phyloP scores from a whole-genome alignment of 805 yeast species.

The Saccharomycopsis olivae region DNA sequence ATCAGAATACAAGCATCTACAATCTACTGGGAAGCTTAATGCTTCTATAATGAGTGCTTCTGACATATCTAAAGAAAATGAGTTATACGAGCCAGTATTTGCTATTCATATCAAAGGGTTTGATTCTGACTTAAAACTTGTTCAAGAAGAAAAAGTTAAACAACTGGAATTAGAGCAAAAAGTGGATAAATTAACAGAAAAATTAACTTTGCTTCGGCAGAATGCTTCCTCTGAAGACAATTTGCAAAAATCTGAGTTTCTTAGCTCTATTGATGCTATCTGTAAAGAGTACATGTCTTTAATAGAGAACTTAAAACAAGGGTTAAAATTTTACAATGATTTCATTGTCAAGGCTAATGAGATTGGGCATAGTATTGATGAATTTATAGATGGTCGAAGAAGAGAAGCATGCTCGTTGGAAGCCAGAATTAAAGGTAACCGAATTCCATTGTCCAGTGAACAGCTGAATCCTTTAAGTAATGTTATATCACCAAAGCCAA shows the following conservation, averaged over 20 bases:
- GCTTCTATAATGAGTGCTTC: too few relatives aligned
- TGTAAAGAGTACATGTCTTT: slow-evolving; percentile 39
- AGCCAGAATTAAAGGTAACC: slow-evolving; percentile 1
- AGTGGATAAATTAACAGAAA: slow-evolving; percentile 26
- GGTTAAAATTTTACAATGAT: slow-evolving; percentile 58
- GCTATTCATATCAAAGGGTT: slow-evolving; percentile 36
- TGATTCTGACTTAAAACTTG: slow-evolving; percentile 36
- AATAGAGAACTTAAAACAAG: slow-evolving; percentile 51
- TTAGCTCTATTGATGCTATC: slow-evolving; percentile 22
- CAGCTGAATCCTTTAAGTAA: background rate
- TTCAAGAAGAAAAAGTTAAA: slow-evolving; percentile 30
- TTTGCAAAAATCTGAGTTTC: slow-evolving; percentile 33
- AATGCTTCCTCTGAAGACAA: slow-evolving; percentile 23
- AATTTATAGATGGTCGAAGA: slow-evolving; percentile 40
- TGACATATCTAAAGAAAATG: background rate
- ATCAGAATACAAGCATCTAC: slow-evolving; percentile 31
- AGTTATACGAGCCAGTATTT: slow-evolving; percentile 30
- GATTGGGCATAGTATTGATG: slow-evolving; percentile 39
- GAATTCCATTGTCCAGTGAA: background rate
- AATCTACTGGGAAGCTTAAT: slow-evolving; percentile 8
- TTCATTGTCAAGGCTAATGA: slow-evolving; percentile 37
- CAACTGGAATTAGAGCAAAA: slow-evolving; percentile 32
- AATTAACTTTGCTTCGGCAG: slow-evolving; percentile 17
- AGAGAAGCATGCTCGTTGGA: slow-evolving; percentile 45
- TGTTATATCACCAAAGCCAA: slow-evolving; percentile 10